Evolutionary conservation across 331 rosid genomes (phyloP).

Genomic region (Pyracantha coccinea): DNA sequence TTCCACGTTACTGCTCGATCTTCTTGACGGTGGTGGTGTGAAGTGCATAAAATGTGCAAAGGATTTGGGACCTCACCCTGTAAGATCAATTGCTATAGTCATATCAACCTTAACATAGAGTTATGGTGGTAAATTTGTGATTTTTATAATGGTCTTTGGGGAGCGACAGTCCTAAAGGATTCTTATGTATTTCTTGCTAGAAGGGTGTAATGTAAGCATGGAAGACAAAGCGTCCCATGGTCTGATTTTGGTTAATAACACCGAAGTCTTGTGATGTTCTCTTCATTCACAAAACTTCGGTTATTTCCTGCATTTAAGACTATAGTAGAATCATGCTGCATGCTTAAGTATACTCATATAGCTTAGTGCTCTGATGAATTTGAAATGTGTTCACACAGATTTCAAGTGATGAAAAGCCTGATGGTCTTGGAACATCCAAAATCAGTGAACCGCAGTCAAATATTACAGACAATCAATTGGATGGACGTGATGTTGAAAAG

Average conservation of each 20-base stretch:
- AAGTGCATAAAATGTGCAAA: conserved; percentile 62
- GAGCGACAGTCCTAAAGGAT: background rate
- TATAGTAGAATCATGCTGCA: background rate
- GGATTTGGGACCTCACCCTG: conserved; percentile 38
- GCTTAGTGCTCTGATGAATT: conserved; percentile 19
- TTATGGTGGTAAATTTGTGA: background rate
- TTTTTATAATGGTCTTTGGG: background rate
- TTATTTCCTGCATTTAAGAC: conserved; percentile 10
- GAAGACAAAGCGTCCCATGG: background rate
- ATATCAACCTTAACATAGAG: background rate
- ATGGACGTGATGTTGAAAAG: conserved; percentile 25
- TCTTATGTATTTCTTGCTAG: background rate
- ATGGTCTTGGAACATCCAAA: conserved; percentile 44
- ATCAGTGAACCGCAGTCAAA: conserved; percentile 32
- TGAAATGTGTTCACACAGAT: conserved; percentile 39
- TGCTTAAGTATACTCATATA: background rate
- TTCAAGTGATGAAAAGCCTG: conserved; percentile 43
- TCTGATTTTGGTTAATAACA: background rate
- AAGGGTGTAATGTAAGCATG: too few species aligned
- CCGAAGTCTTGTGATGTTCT: background rate
- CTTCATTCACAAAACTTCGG: background rate
- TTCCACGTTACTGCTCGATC: conserved; percentile 64
- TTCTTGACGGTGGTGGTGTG: conserved; percentile 82
- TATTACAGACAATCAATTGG: conserved; percentile 40
- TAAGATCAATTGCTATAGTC: conserved; percentile 31